phyloP scores from a whole-genome alignment of 176 grass and related monocot genomes.

The Elaeis guineensis region DNA sequence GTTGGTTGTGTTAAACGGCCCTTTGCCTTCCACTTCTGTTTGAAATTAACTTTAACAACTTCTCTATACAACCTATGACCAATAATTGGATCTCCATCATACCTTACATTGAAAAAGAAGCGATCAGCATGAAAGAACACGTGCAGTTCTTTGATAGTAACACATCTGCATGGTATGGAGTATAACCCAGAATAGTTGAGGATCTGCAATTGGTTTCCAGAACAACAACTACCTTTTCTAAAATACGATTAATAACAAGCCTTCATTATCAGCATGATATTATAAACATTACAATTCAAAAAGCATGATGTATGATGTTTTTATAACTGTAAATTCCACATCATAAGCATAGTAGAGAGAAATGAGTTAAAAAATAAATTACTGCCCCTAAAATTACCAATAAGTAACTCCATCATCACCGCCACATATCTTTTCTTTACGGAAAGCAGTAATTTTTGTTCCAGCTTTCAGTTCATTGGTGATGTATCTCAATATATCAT shows the following conservation, averaged over 20 bases:
- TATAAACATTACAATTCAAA: no score
- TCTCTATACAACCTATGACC: conserved; percentile 85
- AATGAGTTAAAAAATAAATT: conserved; percentile 11
- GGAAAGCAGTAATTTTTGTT: conserved; percentile 49
- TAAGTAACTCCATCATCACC: conserved; percentile 46
- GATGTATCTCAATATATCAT: conserved; percentile 58
- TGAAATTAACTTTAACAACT: conserved; percentile 39
- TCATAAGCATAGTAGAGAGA: no score
- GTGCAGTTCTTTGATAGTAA: no score
- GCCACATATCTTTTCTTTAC: conserved; percentile 55
- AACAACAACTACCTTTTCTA: no score
- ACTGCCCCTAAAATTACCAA: conserved; percentile 40
- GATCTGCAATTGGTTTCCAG: no score
- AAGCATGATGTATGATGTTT: no score
- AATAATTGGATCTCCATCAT: conserved; percentile 66
- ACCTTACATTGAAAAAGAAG: conserved; percentile 48
- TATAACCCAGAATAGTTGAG: no score
- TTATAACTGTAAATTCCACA: no score
- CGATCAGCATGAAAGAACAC: neutral
- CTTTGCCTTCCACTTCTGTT: conserved; percentile 46
- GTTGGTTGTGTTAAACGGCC: conserved; percentile 47
- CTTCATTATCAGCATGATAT: no score
- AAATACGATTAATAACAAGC: no score
- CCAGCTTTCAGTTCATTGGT: conserved; percentile 72
- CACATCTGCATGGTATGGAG: no score